These are phyloP conservation scores for Wickerhamiella siamensis DNA, from an alignment of 805 yeast species.

Conservation along the genomic window DNA sequence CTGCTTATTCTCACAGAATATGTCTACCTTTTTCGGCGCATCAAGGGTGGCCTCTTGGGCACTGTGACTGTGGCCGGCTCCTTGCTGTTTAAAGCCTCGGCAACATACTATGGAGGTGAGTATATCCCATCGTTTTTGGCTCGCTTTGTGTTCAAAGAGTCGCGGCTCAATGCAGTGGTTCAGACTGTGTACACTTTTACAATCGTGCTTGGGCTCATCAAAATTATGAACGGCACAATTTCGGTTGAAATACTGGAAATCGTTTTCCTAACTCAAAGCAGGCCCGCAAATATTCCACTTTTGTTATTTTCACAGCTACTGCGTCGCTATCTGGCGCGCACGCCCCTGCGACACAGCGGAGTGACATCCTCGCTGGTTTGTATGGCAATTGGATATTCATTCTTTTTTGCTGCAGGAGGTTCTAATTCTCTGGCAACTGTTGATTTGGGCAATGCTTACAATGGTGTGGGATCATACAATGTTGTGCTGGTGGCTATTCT, in stretches of 20 bases:
- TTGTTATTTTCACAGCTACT: conserved; percentile 28
- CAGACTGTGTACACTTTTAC: conserved; percentile 6
- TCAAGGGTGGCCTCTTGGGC: conserved; percentile 15
- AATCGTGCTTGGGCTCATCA: conserved; percentile 6
- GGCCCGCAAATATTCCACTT: conserved; percentile 41
- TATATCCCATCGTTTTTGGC: conserved; percentile 30
- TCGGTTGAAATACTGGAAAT: conserved; percentile 3
- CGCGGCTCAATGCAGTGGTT: conserved; percentile 9
- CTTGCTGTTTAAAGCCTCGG: conserved; percentile 40
- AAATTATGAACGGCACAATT: neutral
- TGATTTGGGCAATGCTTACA: conserved; percentile 82
- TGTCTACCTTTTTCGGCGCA: neutral
- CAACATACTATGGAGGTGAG: conserved; percentile 42
- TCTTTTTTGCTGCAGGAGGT: conserved; percentile 79
- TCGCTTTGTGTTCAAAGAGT: conserved; percentile 16
- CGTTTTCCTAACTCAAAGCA: conserved; percentile 41
- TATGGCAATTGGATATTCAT: conserved; percentile 51
- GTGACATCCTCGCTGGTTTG: conserved; percentile 18
- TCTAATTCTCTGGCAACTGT: conserved; percentile 87
- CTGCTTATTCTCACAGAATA: neutral
- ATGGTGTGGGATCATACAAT: conserved; percentile 64
- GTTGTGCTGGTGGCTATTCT: conserved; percentile 58
- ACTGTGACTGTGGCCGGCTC: conserved; percentile 35
- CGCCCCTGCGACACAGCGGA: conserved; percentile 2
- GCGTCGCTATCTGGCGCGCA: conserved; percentile 10